phyloP scores from a whole-genome alignment of 176 grass and related monocot genomes.

The Bolboschoenus planiculmis region DNA sequence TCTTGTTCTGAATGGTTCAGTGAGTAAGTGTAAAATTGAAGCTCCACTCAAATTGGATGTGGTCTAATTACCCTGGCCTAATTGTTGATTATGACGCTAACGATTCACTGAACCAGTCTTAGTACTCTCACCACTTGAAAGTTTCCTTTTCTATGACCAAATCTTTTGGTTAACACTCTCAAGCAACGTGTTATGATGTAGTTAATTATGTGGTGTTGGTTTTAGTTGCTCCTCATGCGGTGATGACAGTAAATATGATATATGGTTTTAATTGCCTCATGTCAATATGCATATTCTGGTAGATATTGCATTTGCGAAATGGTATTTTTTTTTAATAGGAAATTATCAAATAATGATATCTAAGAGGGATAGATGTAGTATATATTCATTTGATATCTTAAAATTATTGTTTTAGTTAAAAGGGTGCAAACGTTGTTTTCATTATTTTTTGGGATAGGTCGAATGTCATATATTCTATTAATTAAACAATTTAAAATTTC shows the following conservation, averaged over 20 bases:
- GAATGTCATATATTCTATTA: not conserved
- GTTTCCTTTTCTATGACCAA: not conserved
- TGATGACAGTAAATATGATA: not conserved
- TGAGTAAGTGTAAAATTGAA: not conserved
- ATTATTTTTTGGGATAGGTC: not conserved
- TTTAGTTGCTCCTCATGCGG: not conserved
- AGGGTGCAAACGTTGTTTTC: not conserved
- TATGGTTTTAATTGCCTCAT: not conserved
- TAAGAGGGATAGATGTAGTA: not conserved
- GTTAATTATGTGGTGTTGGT: not conserved
- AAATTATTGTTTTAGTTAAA: not conserved
- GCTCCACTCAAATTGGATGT: not conserved
- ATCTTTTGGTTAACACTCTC: not conserved
- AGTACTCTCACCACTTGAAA: not conserved
- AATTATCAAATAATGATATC: not conserved
- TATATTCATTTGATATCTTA: not conserved
- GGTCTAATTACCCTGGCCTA: not conserved
- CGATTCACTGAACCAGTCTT: not conserved
- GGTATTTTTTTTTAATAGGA: not conserved
- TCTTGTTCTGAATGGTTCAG: constrained; percentile 16
- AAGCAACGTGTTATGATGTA: not conserved
- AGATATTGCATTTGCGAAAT: not conserved
- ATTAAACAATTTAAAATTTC: too few relatives aligned
- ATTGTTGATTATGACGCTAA: not conserved
- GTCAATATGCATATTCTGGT: not conserved